Evolutionary conservation across 148 eudicot genomes (phyloP).

Genomic region (Simmondsia chinensis): DNA sequence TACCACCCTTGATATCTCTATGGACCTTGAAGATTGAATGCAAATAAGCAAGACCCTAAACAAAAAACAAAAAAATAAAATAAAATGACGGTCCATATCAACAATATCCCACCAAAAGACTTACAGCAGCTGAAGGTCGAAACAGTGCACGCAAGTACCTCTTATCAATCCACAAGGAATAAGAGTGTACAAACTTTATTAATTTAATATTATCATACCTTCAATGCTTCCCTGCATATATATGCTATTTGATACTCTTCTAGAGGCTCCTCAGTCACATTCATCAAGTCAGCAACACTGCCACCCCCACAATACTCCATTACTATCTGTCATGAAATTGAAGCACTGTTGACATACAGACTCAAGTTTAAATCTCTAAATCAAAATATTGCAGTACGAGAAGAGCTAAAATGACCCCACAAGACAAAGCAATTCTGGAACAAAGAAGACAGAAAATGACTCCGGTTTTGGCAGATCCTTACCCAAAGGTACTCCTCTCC

Average conservation of each 20-base stretch:
- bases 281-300: constrained; percentile 98
- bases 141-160: background rate
- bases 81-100: constrained; percentile 1
- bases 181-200: too few relatives aligned
- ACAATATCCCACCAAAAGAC: background rate
- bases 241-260: constrained; percentile 90
- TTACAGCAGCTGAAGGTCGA: background rate
- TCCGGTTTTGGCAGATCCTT: constrained; percentile 12
- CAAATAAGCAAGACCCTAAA: constrained; percentile 90
- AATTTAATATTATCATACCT: constrained; percentile 37
- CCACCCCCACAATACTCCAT: constrained; percentile 99
- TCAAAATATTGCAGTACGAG: background rate
- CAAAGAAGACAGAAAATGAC: background rate
- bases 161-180: background rate
- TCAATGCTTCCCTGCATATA: constrained; percentile 82
- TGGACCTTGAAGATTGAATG: constrained; percentile 97
- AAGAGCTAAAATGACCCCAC: background rate
- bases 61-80: background rate
- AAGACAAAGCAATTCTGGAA: background rate
- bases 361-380: constrained; percentile 1
- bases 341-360: background rate
- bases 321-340: constrained; percentile 67
- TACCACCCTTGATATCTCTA: constrained; percentile 98
- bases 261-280: constrained; percentile 78
- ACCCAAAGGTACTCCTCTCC: constrained; percentile 99